Evolutionary conservation across 1,284 basidiomycete species (phyloP).

Genomic region (Cerioporus squamosus): DNA sequence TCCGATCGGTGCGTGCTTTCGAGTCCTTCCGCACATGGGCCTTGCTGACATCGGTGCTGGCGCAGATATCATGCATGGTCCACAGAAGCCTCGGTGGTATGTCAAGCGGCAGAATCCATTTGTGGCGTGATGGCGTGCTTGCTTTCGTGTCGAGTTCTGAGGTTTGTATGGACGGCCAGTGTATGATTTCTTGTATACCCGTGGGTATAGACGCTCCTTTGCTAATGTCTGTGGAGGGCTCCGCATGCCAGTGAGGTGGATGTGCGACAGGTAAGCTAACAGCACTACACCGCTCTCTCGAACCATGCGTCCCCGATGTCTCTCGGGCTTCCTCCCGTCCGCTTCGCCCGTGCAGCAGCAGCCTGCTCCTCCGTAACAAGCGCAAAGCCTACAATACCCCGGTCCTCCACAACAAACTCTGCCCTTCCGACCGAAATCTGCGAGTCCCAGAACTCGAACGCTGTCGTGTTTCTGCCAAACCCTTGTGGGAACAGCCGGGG

Average conservation of each 20-base stretch:
- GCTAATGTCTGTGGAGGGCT: background rate
- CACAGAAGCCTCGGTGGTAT: conserved; percentile 18
- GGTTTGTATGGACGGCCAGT: background rate
- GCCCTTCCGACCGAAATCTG: conserved; percentile 12
- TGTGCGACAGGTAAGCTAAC: background rate
- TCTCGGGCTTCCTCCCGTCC: background rate
- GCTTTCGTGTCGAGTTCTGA: background rate
- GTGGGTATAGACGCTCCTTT: background rate
- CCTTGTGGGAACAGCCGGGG: conserved; percentile 32
- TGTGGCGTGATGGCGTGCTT: background rate
- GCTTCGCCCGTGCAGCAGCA: background rate
- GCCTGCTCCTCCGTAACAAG: conserved; percentile 9
- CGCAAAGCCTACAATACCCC: conserved; percentile 3
- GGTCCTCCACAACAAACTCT: conserved; percentile 24
- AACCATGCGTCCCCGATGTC: conserved; percentile 16
- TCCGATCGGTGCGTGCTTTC: conserved; percentile 28
- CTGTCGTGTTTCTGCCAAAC: conserved; percentile 31
- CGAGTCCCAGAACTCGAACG: conserved; percentile 30
- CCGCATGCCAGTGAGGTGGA: too few species aligned
- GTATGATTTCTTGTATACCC: background rate
- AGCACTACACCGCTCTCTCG: background rate
- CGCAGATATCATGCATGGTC: conserved; percentile 21
- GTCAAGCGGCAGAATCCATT: conserved; percentile 15
- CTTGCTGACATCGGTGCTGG: background rate
- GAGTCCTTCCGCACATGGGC: background rate